Conservation (phyloP, 106 monocot species). For the Allium cepa region DNA sequence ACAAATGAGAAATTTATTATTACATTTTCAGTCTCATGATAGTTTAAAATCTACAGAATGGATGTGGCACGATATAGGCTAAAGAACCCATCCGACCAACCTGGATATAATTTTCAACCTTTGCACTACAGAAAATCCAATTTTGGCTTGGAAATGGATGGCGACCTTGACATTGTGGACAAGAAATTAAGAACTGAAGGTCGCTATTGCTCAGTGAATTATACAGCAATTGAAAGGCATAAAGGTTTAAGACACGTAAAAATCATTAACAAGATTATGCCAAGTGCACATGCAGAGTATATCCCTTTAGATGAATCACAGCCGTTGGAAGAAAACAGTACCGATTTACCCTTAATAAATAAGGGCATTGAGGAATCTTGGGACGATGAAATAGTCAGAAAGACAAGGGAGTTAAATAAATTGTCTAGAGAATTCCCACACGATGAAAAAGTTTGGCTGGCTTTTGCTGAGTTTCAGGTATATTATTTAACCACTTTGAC, state of each 20-base stretch:
- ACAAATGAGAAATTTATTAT: slow-evolving; percentile 7
- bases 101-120: slow-evolving; percentile 12
- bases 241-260: slow-evolving; percentile 75
- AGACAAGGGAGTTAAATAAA: slow-evolving; percentile 87
- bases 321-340: slow-evolving; percentile 19
- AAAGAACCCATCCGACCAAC: slow-evolving; percentile 19
- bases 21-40: background rate
- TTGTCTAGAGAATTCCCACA: slow-evolving; percentile 78
- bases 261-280: slow-evolving; percentile 24
- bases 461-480: slow-evolving; percentile 97
- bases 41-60: slow-evolving; percentile 52
- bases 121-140: slow-evolving; percentile 14
- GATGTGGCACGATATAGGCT: slow-evolving; percentile 71
- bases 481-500: background rate
- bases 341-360: slow-evolving; percentile 3
- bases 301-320: slow-evolving; percentile 39
- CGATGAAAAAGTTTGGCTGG: slow-evolving; percentile 81
- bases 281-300: slow-evolving; percentile 36
- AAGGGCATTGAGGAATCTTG: slow-evolving; percentile 71
- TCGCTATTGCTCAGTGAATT: slow-evolving; percentile 73
- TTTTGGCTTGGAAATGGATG: slow-evolving; percentile 36
- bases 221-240: slow-evolving; percentile 46
- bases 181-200: slow-evolving; percentile 51
- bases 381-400: slow-evolving; percentile 80
- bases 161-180: slow-evolving; percentile 59